Conservation (phyloP, 169 alveolate genomes). For the Plasmodium fragile region DNA sequence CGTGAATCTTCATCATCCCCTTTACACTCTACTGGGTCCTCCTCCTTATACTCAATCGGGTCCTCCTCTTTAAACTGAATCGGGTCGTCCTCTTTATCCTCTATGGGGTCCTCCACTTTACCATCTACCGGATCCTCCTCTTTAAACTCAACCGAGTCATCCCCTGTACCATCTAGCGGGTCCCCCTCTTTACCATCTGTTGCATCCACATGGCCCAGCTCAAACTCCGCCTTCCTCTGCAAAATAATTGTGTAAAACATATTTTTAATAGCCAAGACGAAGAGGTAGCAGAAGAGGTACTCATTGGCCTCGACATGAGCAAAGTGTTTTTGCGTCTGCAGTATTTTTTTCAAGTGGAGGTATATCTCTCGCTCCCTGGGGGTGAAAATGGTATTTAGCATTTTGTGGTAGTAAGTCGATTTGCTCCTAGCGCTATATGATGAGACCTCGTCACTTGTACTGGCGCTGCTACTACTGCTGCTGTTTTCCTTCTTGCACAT, state of each 20-base stretch:
- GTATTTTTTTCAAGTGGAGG: not conserved
- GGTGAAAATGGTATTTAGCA: conserved; percentile 28
- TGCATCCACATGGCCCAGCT: not conserved
- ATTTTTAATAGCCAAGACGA: conserved; percentile 27
- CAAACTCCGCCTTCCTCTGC: conserved; percentile 7
- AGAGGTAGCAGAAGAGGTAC: conserved; percentile 41
- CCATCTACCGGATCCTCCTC: not conserved
- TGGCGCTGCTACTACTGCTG: not conserved
- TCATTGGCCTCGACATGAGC: conserved; percentile 30
- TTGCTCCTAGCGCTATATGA: not conserved
- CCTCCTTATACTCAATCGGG: not conserved
- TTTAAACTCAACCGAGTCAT: not conserved
- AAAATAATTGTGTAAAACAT: conserved; percentile 19
- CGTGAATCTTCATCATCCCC: not conserved
- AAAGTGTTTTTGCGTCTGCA: conserved; percentile 12
- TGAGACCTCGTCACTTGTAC: not conserved
- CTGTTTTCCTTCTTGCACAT: not conserved
- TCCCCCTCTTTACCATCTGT: no score
- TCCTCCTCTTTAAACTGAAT: not conserved
- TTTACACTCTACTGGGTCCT: not conserved
- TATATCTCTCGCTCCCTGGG: conserved; percentile 35
- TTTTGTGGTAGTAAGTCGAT: not conserved
- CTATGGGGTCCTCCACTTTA: not conserved
- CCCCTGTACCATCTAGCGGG: not conserved
- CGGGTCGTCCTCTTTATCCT: not conserved